Evolutionary conservation across 192 early-diverging fungal genomes (phyloP).

Genomic region (Obelidium mucronatum): DNA sequence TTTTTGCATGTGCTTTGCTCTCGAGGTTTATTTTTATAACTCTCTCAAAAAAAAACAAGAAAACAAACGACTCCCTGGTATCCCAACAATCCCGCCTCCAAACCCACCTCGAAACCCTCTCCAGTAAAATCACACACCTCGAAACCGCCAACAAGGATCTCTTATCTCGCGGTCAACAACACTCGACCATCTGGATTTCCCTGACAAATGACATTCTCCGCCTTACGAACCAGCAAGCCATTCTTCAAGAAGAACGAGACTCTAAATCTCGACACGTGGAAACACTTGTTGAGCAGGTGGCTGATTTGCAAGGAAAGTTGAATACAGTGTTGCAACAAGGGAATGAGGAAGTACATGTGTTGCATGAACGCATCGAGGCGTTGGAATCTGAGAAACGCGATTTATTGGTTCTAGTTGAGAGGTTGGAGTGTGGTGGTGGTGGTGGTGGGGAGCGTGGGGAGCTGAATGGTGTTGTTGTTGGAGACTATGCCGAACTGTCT

Average conservation of each 20-base stretch:
- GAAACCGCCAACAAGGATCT: background rate
- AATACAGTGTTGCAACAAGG: background rate
- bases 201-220: conserved; percentile 12
- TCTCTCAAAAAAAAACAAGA: background rate
- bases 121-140: background rate
- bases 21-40: background rate
- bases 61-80: background rate
- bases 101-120: background rate
- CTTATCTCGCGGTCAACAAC: background rate
- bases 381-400: background rate
- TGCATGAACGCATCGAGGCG: background rate
- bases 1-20: too few relatives aligned
- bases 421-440: background rate
- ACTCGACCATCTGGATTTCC: conserved; percentile 15
- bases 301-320: background rate
- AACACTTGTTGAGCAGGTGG: background rate
- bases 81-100: background rate
- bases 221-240: background rate
- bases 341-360: background rate
- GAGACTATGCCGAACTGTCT: too few relatives aligned
- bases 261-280: too few relatives aligned
- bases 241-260: background rate
- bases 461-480: background rate
- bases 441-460: background rate
- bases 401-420: too few relatives aligned